phyloP scores from a whole-genome alignment of 2,329 filamentous ascomycete species.

The Zymoseptoria passerinii region DNA sequence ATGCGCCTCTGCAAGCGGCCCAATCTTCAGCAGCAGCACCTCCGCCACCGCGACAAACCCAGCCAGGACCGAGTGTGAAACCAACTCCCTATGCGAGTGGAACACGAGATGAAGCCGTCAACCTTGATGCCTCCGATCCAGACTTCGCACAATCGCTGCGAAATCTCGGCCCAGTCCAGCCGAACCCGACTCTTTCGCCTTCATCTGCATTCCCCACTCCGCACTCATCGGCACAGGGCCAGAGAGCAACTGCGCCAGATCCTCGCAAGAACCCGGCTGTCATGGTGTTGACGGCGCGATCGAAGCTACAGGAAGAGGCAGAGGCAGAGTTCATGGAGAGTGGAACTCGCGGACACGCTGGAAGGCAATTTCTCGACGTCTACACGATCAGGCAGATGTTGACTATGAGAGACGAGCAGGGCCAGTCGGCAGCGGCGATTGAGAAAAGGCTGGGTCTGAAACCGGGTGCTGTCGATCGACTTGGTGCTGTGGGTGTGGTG shows the following conservation, averaged over 20 bases:
- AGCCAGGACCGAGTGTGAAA: constrained; percentile 35
- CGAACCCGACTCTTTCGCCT: constrained; percentile 48
- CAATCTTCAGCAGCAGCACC: constrained; percentile 9
- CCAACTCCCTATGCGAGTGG: constrained; percentile 33
- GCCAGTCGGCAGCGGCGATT: constrained; percentile 24
- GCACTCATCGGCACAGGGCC: constrained; percentile 29
- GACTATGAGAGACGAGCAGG: constrained; percentile 25
- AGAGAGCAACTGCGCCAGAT: constrained; percentile 25
- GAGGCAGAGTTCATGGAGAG: constrained; percentile 45
- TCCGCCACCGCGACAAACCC: constrained; percentile 22
- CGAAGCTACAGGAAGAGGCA: constrained; percentile 43
- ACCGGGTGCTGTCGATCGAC: constrained; percentile 26
- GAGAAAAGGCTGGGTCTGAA: constrained; percentile 29
- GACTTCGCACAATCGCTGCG: constrained; percentile 75
- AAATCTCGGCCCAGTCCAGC: constrained; percentile 50
- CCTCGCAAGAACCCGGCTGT: constrained; percentile 47
- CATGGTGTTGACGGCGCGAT: constrained; percentile 44
- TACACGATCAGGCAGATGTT: constrained; percentile 32
- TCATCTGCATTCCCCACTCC: constrained; percentile 42
- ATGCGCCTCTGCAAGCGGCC: constrained; percentile 17
- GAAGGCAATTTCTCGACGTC: constrained; percentile 40
- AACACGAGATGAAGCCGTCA: constrained; percentile 42
- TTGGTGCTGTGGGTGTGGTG: constrained; percentile 27
- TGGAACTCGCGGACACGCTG: constrained; percentile 34
- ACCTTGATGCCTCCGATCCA: constrained; percentile 53